Evolutionary conservation across 371 early-diverging fungal species (phyloP), one percentile per base, ranked within the genome.

Genomic region (Circinella umbellata): DNA sequence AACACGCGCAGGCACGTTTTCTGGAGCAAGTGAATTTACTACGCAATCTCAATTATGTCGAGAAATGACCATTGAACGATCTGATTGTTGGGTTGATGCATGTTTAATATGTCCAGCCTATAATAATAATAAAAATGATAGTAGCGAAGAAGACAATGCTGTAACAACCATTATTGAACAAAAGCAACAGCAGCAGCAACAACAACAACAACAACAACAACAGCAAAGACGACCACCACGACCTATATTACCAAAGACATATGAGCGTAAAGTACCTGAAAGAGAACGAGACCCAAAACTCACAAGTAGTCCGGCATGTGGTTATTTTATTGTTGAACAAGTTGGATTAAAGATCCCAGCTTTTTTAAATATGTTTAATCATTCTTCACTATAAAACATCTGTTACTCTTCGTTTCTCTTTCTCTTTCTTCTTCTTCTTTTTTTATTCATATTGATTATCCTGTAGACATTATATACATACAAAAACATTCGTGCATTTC

Each of bases 21-120:
- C 76, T 11, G 76, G 76, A n/a, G 68, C 69, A 17, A 75, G 76
- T 61, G 71, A 74, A 51, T 68, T 67, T 49, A 15, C 66, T 4
- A 51, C 27, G 7, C 55, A 61, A 47, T 10, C n/a, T 7, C 17
- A 53, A 34, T 42, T 13, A 51, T 35, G 35, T 7, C 66, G 46
- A 9, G 67, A 62, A 42, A 55, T 71, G 68, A 72, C 72, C 14
- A 72, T 72, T 39, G 38, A 39, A 18, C 46, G 18, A 10, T 17
- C n/a, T 17, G 64, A 51, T 10, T 72, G 62, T 18, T n/a, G 61
- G 13, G 37, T 73, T 46, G 73, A 73, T 62, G 69, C 69, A 17
- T 73, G 73, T 61, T 49, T 69, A 27, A 11, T 62, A 14, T 65
- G 66, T 10, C 10, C 69, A 35, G 27, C 27, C 27, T 27, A 27